Evolutionary conservation across 257 asterid genomes (phyloP).

Genomic region (Nicotiana obtusifolia): DNA sequence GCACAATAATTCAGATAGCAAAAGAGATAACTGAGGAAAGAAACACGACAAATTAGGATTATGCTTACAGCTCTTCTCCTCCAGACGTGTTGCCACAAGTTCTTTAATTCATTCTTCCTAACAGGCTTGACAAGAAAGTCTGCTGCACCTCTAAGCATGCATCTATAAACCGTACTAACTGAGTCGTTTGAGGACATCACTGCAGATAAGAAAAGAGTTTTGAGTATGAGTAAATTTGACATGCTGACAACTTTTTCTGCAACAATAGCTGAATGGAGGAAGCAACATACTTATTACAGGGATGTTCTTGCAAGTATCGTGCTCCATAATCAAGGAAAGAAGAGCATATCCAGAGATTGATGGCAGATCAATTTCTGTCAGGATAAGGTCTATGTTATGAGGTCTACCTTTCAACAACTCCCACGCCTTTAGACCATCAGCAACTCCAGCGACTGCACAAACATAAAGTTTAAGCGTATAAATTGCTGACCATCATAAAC

Average conservation of each 20-base stretch:
- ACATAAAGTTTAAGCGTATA: neutral
- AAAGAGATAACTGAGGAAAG: neutral
- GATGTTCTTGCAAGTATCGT: constrained; percentile 80
- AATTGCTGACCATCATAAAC: neutral
- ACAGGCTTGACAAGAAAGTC: constrained; percentile 96
- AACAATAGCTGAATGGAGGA: neutral
- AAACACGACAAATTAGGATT: neutral
- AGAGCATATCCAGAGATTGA: constrained; percentile 97
- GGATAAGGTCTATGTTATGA: constrained; percentile 61
- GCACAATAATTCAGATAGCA: neutral
- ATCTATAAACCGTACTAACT: constrained; percentile 78
- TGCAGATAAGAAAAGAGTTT: constrained; percentile 22
- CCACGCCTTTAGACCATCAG: constrained; percentile 98
- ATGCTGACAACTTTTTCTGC: neutral
- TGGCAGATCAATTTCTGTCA: constrained; percentile 92
- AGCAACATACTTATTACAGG: constrained; percentile 86
- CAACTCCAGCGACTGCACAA: constrained; percentile 73
- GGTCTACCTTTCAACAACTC: constrained; percentile 67
- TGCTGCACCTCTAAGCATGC: constrained; percentile 94
- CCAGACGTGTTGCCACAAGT: constrained; percentile 99
- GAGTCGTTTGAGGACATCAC: constrained; percentile 98
- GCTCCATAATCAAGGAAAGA: constrained; percentile 86
- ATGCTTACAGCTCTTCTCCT: constrained; percentile 85
- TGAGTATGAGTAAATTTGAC: neutral
- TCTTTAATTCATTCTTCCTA: constrained; percentile 83